Conservation (phyloP, 345 rosid genomes). For the Combretum micranthum region DNA sequence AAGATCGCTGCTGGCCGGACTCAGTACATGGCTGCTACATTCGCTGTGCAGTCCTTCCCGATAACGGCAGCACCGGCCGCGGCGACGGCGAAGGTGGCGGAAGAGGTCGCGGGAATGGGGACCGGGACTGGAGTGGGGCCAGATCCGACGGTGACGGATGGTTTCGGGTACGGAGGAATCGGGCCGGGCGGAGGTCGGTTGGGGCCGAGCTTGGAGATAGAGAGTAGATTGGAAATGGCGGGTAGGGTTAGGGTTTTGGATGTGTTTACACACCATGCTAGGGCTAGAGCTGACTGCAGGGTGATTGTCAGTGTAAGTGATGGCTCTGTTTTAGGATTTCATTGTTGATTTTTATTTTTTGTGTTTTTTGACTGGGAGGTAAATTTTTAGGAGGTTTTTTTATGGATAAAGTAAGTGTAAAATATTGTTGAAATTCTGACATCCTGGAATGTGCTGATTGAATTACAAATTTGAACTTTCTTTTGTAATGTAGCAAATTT, state of each 20-base stretch:
- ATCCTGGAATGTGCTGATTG: no score
- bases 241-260: conserved; percentile 86
- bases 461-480: no score
- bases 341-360: conserved; percentile 31
- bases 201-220: conserved; percentile 92
- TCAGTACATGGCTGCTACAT: conserved; percentile 94
- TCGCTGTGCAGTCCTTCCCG: conserved; percentile 80
- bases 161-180: conserved; percentile 2
- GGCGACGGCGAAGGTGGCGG: conserved; percentile 64
- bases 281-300: conserved; percentile 57
- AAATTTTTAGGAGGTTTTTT: no score
- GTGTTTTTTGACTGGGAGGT: no score
- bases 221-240: conserved; percentile 71
- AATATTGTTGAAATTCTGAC: no score
- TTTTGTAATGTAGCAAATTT: no score
- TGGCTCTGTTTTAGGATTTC: conserved; percentile 88
- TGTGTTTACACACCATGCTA: conserved; percentile 76
- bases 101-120: conserved; percentile 33
- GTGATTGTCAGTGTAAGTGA: conserved; percentile 63
- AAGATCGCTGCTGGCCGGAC: conserved; percentile 68
- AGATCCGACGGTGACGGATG: conserved; percentile 6
- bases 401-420: no score
- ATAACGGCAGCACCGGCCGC: conserved; percentile 59
- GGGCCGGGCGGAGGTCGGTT: conserved; percentile 52
- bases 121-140: conserved; percentile 14